Conservation (phyloP, 768 basidiomycete species). For the Floccularia luteovirens region DNA sequence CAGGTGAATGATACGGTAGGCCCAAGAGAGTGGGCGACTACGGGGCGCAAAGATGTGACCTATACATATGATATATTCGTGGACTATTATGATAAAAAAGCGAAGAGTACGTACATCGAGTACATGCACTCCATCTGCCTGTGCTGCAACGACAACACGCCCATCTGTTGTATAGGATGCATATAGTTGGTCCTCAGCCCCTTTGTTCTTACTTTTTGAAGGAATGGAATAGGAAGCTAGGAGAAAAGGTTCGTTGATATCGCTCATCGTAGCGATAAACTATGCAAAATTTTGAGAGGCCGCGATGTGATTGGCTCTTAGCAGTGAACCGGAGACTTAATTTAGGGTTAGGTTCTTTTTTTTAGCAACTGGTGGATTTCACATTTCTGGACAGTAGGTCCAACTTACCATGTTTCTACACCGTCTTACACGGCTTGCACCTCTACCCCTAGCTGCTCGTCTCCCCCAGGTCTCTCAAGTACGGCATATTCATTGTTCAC, state of each 20-base stretch:
- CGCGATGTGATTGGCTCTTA: conserved; percentile 8
- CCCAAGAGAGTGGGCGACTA: conserved; percentile 62
- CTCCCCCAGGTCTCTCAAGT: too few relatives aligned
- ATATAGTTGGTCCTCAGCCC: conserved; percentile 14
- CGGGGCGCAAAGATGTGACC: conserved; percentile 58
- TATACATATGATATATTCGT: conserved; percentile 13
- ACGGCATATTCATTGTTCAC: too few relatives aligned
- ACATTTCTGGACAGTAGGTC: too few relatives aligned
- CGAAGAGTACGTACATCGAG: conserved; percentile 46
- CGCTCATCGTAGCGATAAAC: neutral
- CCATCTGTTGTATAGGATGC: conserved; percentile 37
- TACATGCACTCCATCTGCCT: conserved; percentile 71
- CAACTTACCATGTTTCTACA: too few relatives aligned
- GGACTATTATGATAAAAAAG: conserved; percentile 1
- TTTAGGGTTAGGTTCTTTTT: too few relatives aligned
- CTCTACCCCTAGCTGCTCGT: too few relatives aligned
- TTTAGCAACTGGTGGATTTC: too few relatives aligned
- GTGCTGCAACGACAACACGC: conserved; percentile 59
- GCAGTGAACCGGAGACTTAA: too few relatives aligned
- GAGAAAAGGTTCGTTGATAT: neutral
- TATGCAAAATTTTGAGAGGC: too few relatives aligned
- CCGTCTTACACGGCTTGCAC: too few relatives aligned
- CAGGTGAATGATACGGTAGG: conserved; percentile 57
- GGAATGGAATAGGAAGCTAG: neutral
- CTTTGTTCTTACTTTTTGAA: neutral